A percentile compares a stretch with the other conserved stretches of the same genome.
Conservation (phyloP, 805 yeast species). For the Ogataea neopini region DNA sequence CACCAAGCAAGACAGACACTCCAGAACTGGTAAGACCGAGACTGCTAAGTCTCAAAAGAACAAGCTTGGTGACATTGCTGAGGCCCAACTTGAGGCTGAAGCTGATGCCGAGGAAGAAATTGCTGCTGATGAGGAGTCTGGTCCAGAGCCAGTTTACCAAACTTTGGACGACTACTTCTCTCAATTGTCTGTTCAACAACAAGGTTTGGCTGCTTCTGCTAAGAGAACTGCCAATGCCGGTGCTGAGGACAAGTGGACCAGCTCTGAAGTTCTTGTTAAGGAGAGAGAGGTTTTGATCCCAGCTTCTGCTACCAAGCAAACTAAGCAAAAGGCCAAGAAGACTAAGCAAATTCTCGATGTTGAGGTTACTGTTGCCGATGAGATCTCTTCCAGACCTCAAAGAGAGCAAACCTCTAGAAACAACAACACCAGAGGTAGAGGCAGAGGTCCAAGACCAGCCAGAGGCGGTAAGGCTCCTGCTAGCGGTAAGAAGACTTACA, state of each 20-base stretch:
- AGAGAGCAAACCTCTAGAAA: constrained; percentile 32
- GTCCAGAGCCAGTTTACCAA: constrained; percentile 54
- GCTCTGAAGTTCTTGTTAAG: constrained; percentile 64
- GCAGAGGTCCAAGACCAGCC: constrained; percentile 20
- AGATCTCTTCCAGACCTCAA: constrained; percentile 39
- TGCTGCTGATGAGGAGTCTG: constrained; percentile 41
- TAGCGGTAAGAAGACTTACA: constrained; percentile 31
- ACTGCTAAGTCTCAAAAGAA: constrained; percentile 78
- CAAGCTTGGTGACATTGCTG: constrained; percentile 88
- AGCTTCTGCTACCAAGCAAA: constrained; percentile 65
- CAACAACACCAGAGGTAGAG: constrained; percentile 24
- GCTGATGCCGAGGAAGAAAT: constrained; percentile 59
- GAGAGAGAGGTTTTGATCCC: constrained; percentile 59
- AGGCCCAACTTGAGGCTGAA: constrained; percentile 41
- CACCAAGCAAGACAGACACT: constrained; percentile 76
- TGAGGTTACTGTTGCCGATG: constrained; percentile 69
- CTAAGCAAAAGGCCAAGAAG: constrained; percentile 74
- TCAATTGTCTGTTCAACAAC: constrained; percentile 53
- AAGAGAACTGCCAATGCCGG: constrained; percentile 59
- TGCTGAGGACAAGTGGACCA: constrained; percentile 51
- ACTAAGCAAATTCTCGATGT: constrained; percentile 78
- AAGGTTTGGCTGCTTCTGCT: constrained; percentile 35
- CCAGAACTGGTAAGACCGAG: constrained; percentile 82
- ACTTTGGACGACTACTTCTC: constrained; percentile 87
- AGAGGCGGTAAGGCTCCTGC: constrained; percentile 36